Conservation (phyloP, 1,139 yeast species). For the Candida labiduridarum region DNA sequence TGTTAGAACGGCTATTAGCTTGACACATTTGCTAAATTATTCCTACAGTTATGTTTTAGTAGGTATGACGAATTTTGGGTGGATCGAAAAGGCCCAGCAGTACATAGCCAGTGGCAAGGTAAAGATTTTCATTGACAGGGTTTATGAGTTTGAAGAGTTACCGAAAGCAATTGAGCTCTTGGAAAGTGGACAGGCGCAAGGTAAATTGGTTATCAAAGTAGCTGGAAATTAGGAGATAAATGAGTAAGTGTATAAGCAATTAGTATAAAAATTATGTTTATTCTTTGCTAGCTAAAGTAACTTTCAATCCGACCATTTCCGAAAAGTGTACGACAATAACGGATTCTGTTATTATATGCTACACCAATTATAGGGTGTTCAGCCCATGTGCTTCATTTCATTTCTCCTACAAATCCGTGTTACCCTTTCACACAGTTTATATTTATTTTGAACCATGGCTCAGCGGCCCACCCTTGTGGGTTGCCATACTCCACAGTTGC, state of each 20-base stretch:
- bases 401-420: too few relatives aligned
- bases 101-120: slow-evolving; percentile 45
- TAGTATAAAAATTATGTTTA: neutral
- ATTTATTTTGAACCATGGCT: too few relatives aligned
- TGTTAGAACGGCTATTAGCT: neutral
- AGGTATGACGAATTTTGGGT: neutral
- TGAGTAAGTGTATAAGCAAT: neutral
- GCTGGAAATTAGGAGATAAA: neutral
- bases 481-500: too few relatives aligned
- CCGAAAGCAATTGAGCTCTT: slow-evolving; percentile 52
- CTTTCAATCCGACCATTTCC: neutral
- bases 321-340: too few relatives aligned
- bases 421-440: too few relatives aligned
- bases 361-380: too few relatives aligned
- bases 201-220: slow-evolving; percentile 57
- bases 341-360: too few relatives aligned
- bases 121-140: slow-evolving; percentile 54
- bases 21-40: neutral
- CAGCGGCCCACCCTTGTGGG: too few relatives aligned
- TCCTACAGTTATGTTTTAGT: slow-evolving; percentile 1
- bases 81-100: slow-evolving; percentile 3
- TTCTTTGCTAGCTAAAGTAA: neutral
- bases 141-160: slow-evolving; percentile 50
- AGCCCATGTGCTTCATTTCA: too few relatives aligned
- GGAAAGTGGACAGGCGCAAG: slow-evolving; percentile 52